Conservation (phyloP, 345 rosid species). For the Heritiera littoralis region DNA sequence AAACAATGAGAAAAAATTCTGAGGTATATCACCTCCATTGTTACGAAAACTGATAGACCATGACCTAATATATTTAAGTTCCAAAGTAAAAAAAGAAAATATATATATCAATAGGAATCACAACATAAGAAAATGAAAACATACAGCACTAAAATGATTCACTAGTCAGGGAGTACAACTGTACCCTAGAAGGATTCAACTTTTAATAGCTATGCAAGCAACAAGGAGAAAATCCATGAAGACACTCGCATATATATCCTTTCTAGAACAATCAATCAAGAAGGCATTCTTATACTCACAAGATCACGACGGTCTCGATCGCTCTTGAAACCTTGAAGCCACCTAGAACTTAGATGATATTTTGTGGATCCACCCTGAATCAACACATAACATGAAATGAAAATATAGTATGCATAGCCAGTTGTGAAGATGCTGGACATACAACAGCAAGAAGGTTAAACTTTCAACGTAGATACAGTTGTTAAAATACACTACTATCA, state of each 20-base stretch:
- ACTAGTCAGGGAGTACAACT: neutral
- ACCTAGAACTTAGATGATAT: conserved; percentile 82
- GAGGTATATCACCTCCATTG: conserved; percentile 25
- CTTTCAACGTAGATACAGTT: neutral
- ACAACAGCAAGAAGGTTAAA: neutral
- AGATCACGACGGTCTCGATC: conserved; percentile 96
- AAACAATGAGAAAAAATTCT: conserved; percentile 10
- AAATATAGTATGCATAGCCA: conserved; percentile 1
- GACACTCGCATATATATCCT: neutral
- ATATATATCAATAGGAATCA: neutral
- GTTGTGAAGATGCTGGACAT: conserved; percentile 7
- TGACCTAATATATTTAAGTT: neutral
- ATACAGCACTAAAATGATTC: neutral
- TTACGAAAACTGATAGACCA: neutral
- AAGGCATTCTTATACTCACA: conserved; percentile 45
- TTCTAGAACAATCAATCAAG: neutral
- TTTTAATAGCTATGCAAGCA: neutral
- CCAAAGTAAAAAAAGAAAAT: neutral
- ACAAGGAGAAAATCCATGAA: neutral
- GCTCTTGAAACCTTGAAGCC: conserved; percentile 89
- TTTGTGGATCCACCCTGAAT: conserved; percentile 94
- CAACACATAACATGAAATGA: conserved; percentile 23
- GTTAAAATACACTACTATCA: neutral
- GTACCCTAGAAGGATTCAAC: neutral
- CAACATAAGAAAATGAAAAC: neutral